phyloP scores from a whole-genome alignment of 352 stramenopile species.

The Phytophthora nicotianae region DNA sequence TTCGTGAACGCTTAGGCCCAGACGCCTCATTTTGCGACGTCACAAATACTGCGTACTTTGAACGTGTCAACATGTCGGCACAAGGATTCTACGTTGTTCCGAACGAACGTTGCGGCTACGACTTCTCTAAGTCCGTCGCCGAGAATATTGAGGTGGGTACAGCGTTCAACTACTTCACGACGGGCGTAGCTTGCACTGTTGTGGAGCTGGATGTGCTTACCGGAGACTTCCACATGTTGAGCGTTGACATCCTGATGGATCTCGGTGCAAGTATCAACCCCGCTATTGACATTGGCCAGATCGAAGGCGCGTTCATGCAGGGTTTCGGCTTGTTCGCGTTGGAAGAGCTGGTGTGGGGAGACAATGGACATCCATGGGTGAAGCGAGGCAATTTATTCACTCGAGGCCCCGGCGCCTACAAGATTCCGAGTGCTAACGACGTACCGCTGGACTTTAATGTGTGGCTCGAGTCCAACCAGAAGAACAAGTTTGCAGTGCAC shows the following conservation, averaged over 20 bases:
- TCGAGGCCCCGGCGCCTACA: slow-evolving; percentile 95
- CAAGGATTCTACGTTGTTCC: slow-evolving; percentile 96
- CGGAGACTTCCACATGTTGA: slow-evolving; percentile 90
- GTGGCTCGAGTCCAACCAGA: slow-evolving; percentile 91
- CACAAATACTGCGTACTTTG: slow-evolving; percentile 90
- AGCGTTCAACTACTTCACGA: slow-evolving; percentile 97
- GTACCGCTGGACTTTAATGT: slow-evolving; percentile 95
- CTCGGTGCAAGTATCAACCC: slow-evolving; percentile 96
- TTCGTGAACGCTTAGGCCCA: slow-evolving; percentile 73
- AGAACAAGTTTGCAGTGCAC: slow-evolving; percentile 96
- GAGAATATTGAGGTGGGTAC: slow-evolving; percentile 91
- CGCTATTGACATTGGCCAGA: slow-evolving; percentile 97
- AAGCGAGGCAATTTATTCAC: slow-evolving; percentile 93
- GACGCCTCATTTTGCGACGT: slow-evolving; percentile 86
- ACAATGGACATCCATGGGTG: slow-evolving; percentile 94
- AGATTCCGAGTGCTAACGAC: slow-evolving; percentile 97
- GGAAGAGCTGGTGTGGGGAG: slow-evolving; percentile 95
- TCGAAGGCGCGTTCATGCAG: slow-evolving; percentile 97
- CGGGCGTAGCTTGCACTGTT: slow-evolving; percentile 91
- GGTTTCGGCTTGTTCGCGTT: slow-evolving; percentile 95
- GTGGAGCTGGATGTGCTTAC: slow-evolving; percentile 97
- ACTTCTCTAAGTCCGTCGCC: slow-evolving; percentile 87
- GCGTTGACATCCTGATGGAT: slow-evolving; percentile 91
- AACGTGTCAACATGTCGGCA: slow-evolving; percentile 93
- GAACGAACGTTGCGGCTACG: slow-evolving; percentile 92